These are phyloP conservation scores for Daucus carota DNA, from an alignment of 129 eudicot species.

Conservation along the genomic window DH1_v3.0 NC_030381.2:53510501-53511000, in stretches of 20 bases:
- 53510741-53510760: constrained; percentile 66
- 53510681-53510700: constrained; percentile 87
- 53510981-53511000: background rate
- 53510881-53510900: constrained; percentile 98
- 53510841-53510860: constrained; percentile 48
- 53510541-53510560: constrained; percentile 84
- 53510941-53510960: background rate
- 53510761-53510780: constrained; percentile 33
- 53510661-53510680: constrained; percentile 44
- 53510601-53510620: background rate
- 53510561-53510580: constrained; percentile 85
- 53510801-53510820: background rate
- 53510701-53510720: constrained; percentile 87
- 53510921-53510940: background rate
- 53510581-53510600: constrained; percentile 80
- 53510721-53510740: constrained; percentile 98
- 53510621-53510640: background rate
- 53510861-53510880: constrained; percentile 77
- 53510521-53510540: constrained; percentile 59
- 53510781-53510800: background rate
- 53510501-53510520: constrained; percentile 54
- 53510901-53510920: constrained; percentile 61
- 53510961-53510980: background rate
- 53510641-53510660: background rate
- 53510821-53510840: background rate